Base-by-base conservation (phyloP, 2,329 filamentous ascomycete species). In the Rhexocercosporidium sp. region DNA sequence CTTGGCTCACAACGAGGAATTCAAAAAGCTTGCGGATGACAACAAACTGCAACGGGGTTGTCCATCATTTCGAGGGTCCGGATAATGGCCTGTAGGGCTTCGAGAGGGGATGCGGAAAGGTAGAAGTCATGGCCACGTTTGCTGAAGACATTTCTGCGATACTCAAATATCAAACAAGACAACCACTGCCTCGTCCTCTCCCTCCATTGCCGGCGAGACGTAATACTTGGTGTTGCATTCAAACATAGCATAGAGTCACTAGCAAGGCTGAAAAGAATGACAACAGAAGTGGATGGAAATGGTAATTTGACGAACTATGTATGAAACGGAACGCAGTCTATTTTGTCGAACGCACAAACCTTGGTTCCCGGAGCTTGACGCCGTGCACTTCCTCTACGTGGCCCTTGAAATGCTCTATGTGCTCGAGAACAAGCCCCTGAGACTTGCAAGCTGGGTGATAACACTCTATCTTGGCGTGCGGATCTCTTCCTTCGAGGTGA, bases 341-440 rank as follows among this genome's bases (percentile, higher is more conserved):
- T 57, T 57, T 57, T 22, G 1, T 1, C 1, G 25, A 64, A 64
- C 51, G 60, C 34, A 67, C 22, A 67, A 67, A 66, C 49, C 64
- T 66, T 44, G 3, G 64, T 59, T 66, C 59, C 46, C 65, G 59
- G 41, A 69, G 65, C 31, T 59, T 70, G 39, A 71, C 64, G 34
- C 66, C 59, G 31, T 73, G 53, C 46, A 70, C 41, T 29, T 12
- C 66, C 53, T 62, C 25, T 49, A 66, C 65, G 64, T 73, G 54
- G 62, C 63, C 66, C 59, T 73, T 67, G 62, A 73, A 72, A 64
- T 71, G 27, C 56, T 71, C 62, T 27, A 73, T 25, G 57, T 61
- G 68, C 56, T 69, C 14, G 41, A 72, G 65, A 70, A 68, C 59
- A 60, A 63, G 49, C 34, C 66, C 66, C 7, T 66, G 29, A 60